Base-by-base conservation (phyloP, 2,329 filamentous ascomycete genomes). In the Elsinoe australis region DNA sequence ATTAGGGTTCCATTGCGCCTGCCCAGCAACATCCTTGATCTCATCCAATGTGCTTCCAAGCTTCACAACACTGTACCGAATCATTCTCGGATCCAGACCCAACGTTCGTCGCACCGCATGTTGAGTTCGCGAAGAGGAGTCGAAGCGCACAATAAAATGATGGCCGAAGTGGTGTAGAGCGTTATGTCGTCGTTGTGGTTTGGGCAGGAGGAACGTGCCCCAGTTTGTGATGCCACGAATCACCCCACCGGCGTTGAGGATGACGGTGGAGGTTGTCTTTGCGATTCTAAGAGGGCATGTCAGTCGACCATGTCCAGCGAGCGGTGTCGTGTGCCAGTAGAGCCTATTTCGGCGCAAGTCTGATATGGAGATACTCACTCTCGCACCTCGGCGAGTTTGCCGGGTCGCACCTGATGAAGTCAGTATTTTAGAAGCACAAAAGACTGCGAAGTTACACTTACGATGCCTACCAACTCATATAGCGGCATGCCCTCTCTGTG, bases 91-190 rank as follows among this genome's bases (percentile, higher is more conserved):
- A 69, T 98, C 92, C 56, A 94, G 74, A 44, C 79, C 77, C 56
- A 98, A 74, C 14, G 85, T 90, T 52, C 75, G 76, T 53, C 83
- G 77, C 32, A 98, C 77, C 34, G 80, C 74, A 55, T 85, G 71
- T 68, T 96, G 90, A 5, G 85, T 82, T 44, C 72, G 67, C 5
- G 81, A 71, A 51, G 82, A 84, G 49, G 83, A 72, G 66, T 98
- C 92, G 74, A 95, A 98, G 59, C 92, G 86, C 85, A 98, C 86
- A 62, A 94, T 85, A 68, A 98, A 98, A 76, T 98, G 94, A 72
- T 96, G 89, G 49, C 92, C 92, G 57, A 81, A 78, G 55, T 79
- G 79, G 75, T 96, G 84, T 56, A 80, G 81, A 58, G 84, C 80
- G 70, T 95, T 88, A 67, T 94, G 83, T 63, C 83, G 83, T 53